phyloP scores from a whole-genome alignment of 148 eudicot genomes.

The Spergularia bocconei region DNA sequence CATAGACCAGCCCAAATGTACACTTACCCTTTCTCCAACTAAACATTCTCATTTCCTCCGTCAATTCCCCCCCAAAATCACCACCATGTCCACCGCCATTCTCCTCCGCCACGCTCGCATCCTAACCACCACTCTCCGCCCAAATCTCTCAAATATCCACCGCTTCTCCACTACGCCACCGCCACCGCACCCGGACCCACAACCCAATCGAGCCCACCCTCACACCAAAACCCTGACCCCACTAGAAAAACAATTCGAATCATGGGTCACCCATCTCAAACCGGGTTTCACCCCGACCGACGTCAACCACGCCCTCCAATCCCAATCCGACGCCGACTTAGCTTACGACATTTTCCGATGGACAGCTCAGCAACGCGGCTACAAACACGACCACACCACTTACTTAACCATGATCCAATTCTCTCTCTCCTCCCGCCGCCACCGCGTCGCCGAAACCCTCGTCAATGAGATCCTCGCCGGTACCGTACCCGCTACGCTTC shows the following conservation, averaged over 20 bases:
- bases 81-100: conserved; percentile 32
- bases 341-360: conserved; percentile 92
- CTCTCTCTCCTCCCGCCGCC: conserved; percentile 38
- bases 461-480: conserved; percentile 82
- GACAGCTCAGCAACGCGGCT: conserved; percentile 69
- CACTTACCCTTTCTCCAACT: too few relatives aligned
- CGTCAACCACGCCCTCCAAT: conserved; percentile 52
- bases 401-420: conserved; percentile 73
- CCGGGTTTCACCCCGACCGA: conserved; percentile 76
- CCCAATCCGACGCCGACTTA: conserved; percentile 76
- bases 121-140: conserved; percentile 13
- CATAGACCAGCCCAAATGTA: not conserved
- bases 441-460: conserved; percentile 54
- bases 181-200: conserved; percentile 12
- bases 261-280: conserved; percentile 65
- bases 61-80: not conserved
- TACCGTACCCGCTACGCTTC: conserved; percentile 49
- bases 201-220: conserved; percentile 17
- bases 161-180: conserved; percentile 26
- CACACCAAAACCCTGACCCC: conserved; percentile 55
- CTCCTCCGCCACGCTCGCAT: conserved; percentile 27
- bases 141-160: conserved; percentile 11
- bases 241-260: conserved; percentile 61
- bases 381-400: conserved; percentile 59
- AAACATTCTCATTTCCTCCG: not conserved